phyloP scores from a whole-genome alignment of 768 basidiomycete species.

The Rhizopogon rudus region DNA sequence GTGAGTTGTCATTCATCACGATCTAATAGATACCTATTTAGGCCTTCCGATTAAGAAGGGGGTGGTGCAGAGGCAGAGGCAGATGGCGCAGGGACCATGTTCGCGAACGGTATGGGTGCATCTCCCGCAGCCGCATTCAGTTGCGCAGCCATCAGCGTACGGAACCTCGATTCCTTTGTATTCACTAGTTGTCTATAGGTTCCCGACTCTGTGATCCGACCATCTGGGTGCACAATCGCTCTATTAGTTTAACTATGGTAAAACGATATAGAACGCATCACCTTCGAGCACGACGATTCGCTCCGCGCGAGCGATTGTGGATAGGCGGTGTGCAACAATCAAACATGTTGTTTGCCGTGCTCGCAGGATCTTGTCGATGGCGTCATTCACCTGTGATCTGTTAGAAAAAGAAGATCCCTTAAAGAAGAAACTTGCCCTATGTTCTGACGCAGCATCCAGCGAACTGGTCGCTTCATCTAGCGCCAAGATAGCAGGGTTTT shows the following conservation, averaged over 20 bases:
- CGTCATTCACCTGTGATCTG: slow-evolving; percentile 67
- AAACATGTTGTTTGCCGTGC: slow-evolving; percentile 80
- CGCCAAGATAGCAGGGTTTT: slow-evolving; percentile 83
- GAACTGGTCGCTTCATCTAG: slow-evolving; percentile 90
- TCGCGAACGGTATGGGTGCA: not conserved
- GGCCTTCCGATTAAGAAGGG: not conserved
- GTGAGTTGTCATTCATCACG: not conserved
- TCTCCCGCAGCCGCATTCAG: slow-evolving; percentile 43
- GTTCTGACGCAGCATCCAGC: slow-evolving; percentile 84
- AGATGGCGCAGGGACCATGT: not conserved
- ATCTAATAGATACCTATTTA: slow-evolving; percentile 1
- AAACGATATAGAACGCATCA: slow-evolving; percentile 20
- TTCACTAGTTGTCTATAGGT: slow-evolving; percentile 76
- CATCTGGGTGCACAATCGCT: slow-evolving; percentile 38
- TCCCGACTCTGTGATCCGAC: slow-evolving; percentile 77
- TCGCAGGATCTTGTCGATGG: slow-evolving; percentile 82
- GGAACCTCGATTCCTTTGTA: slow-evolving; percentile 71
- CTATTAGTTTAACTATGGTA: not conserved
- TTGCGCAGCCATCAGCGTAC: slow-evolving; percentile 87
- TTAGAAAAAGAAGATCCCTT: not conserved
- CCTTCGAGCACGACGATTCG: slow-evolving; percentile 88
- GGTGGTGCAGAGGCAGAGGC: not conserved
- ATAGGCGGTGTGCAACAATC: slow-evolving; percentile 85
- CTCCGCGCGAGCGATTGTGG: slow-evolving; percentile 87
- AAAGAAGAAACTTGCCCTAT: slow-evolving; percentile 42